Conservation (phyloP, 176 grass and related monocot genomes). For the Chrysopogon serrulatus region DNA sequence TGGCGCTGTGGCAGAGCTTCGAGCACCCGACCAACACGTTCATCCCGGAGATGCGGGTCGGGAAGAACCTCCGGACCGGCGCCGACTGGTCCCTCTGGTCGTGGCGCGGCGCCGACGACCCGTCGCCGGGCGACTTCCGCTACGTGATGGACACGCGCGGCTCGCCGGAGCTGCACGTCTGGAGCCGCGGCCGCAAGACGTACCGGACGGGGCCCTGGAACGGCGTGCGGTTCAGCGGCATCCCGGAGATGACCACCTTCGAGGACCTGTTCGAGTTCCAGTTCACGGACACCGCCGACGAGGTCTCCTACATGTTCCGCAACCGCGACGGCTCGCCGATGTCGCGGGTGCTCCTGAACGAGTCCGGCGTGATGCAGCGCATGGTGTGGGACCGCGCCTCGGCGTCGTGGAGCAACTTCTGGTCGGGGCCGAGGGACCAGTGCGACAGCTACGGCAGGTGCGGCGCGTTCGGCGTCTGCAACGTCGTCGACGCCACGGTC, state of each 20-base stretch:
- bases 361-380: slow-evolving; percentile 38
- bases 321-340: slow-evolving; percentile 3
- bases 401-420: slow-evolving; percentile 35
- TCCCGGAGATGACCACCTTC: slow-evolving; percentile 49
- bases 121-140: slow-evolving; percentile 23
- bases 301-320: slow-evolving; percentile 35
- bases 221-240: slow-evolving; percentile 44
- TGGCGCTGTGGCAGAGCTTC: slow-evolving; percentile 56
- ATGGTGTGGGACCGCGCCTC: slow-evolving; percentile 27
- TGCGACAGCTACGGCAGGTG: slow-evolving; percentile 46
- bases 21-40: slow-evolving; percentile 57
- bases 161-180: slow-evolving; percentile 36
- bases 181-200: background rate
- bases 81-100: slow-evolving; percentile 36
- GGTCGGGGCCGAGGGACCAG: slow-evolving; percentile 26
- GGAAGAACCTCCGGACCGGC: slow-evolving; percentile 17
- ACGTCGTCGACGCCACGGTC: background rate
- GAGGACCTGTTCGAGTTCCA: slow-evolving; percentile 26
- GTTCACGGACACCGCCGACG: slow-evolving; percentile 21
- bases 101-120: slow-evolving; percentile 45
- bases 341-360: slow-evolving; percentile 36
- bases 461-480: slow-evolving; percentile 51
- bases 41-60: slow-evolving; percentile 26
- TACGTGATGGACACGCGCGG: slow-evolving; percentile 47
- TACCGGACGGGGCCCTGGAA: slow-evolving; percentile 60